phyloP scores from a whole-genome alignment of 2,329 filamentous ascomycete species.

The Ceratocystis albifundus region DNA sequence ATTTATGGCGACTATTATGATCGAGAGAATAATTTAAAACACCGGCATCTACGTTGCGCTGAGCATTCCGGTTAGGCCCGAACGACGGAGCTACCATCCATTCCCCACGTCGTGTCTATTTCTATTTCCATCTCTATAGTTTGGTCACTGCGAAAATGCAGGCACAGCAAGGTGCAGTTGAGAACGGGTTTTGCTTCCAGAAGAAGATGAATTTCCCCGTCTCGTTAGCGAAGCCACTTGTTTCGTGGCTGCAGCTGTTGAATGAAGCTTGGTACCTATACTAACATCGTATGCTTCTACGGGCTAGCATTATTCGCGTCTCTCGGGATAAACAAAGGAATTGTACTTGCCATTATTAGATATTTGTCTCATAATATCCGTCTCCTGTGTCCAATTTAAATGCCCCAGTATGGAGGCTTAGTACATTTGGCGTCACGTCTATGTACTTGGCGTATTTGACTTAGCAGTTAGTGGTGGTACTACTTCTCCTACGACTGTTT shows the following conservation, averaged over 20 bases:
- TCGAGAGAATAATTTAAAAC: no score
- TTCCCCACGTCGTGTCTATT: neutral
- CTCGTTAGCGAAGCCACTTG: neutral
- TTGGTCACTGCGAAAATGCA: neutral
- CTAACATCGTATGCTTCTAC: no score
- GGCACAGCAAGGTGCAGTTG: neutral
- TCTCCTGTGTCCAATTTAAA: neutral
- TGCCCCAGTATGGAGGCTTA: neutral
- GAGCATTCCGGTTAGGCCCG: neutral
- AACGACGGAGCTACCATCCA: neutral
- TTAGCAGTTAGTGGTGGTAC: neutral
- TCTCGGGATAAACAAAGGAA: no score
- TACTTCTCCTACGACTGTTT: no score
- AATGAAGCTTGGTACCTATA: neutral
- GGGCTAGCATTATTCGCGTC: neutral
- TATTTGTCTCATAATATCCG: neutral
- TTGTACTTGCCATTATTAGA: neutral
- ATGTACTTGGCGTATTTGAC: neutral
- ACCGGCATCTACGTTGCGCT: neutral
- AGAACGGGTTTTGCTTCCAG: neutral
- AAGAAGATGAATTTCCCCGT: neutral
- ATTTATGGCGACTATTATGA: no score
- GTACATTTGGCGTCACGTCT: neutral
- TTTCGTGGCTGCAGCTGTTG: constrained; percentile 1
- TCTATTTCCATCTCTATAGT: neutral